Percentiles rank a stretch among this genome's conserved stretches.
These are phyloP conservation scores for Delonix regia DNA, from an alignment of 306 rosid species.

Conservation along the genomic window DNA sequence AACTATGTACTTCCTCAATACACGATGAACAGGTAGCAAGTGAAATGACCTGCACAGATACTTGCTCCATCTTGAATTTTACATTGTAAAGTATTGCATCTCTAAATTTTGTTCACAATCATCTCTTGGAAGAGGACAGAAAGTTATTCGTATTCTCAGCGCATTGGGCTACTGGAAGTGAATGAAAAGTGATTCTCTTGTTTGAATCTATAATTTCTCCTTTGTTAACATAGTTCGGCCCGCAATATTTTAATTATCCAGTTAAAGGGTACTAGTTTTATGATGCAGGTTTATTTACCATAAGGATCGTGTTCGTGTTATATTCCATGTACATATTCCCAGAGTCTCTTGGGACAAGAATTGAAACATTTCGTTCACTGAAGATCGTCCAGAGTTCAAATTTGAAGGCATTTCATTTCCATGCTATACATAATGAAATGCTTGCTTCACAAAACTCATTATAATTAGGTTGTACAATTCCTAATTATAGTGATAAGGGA, in stretches of 20 bases:
- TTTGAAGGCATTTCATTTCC: not conserved
- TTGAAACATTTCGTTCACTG: not conserved
- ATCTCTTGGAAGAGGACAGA: not conserved
- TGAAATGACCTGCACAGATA: not conserved
- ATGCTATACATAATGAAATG: not conserved
- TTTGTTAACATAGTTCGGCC: conserved; percentile 10
- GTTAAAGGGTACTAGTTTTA: not conserved
- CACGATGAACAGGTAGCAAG: not conserved
- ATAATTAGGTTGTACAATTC: not conserved
- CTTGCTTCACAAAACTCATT: not conserved
- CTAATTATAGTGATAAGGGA: not conserved
- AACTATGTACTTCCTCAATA: not conserved
- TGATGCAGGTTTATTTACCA: not conserved
- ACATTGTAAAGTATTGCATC: too few species aligned
- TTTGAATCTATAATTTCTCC: conserved; percentile 3
- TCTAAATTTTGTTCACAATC: not conserved
- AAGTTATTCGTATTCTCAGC: not conserved
- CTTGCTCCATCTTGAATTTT: too few species aligned
- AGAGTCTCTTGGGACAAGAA: not conserved
- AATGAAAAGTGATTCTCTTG: not conserved
- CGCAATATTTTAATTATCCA: conserved; percentile 27
- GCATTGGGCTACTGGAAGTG: too few species aligned
- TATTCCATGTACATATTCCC: not conserved
- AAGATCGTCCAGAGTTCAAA: not conserved
- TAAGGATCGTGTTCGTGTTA: not conserved